Base-by-base conservation (phyloP, 139 green algal species). In the Tetraselmis striata region DNA sequence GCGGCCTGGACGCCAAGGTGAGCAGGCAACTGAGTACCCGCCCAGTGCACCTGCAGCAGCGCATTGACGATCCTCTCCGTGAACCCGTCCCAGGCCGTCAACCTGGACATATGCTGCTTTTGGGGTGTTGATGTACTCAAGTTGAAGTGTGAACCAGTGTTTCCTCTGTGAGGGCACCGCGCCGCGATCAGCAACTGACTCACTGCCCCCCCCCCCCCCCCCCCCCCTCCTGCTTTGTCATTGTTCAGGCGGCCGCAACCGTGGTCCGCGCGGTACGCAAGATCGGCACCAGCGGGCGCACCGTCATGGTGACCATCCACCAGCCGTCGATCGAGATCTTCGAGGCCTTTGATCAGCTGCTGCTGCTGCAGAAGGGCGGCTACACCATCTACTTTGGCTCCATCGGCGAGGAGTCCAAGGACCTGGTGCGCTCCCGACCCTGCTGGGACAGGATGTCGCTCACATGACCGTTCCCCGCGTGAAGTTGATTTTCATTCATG, bases 221-320 rank as follows among this genome's bases (percentile, higher is more conserved):
- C n/a, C n/a, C n/a, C n/a, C n/a, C n/a, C n/a, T n/a, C n/a, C n/a
- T n/a, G n/a, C n/a, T n/a, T 77, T 80, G n/a, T 80, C 11, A 26
- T 32, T 31, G 28, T 18, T 31, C 26, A 26, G 27, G 24, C 95
- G 0, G 95, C 95, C 1, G 88, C 93, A 32, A 94, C 95, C 27
- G 95, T 98, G 0, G 96, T 98, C 88, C 84, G 87, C 1, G 89
- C 92, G 0, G 91, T 98, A 32, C 85, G 90, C 31, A 98, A 97
- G 81, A 92, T 96, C 24, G 94, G 90, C 2, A 79, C 87, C 76
- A 93, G 86, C 26, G 91, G 92, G n/a, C 90, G 95, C 67, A 97
- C 95, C 1, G 91, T 98, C 11, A 94, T 98, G 59, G 93, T 94
- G 26, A 98, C 95, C 76, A 79, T 79, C 29, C 76, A 79, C 29